A percentile compares a stretch with the other conserved stretches of the same genome.
Conservation (phyloP, 2,329 filamentous ascomycete species). For the Chalaropsis thielavioides region DNA sequence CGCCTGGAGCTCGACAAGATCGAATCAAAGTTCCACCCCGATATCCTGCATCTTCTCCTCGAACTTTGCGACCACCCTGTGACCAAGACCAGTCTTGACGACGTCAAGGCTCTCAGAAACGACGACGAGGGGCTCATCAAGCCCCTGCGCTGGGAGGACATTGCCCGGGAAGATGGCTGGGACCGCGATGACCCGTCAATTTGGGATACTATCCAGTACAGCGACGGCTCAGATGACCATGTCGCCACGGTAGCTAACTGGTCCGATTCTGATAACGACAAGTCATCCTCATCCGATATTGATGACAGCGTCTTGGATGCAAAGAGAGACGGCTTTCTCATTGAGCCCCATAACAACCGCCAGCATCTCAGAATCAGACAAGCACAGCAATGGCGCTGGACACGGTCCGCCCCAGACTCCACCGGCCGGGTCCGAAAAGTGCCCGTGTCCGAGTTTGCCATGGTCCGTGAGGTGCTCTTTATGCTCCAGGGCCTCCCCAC, state of each 20-base stretch:
- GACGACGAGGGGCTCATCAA: slow-evolving; percentile 30
- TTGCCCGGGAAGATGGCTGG: slow-evolving; percentile 62
- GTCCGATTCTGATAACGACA: slow-evolving; percentile 25
- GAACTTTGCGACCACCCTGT: slow-evolving; percentile 70
- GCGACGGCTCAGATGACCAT: slow-evolving; percentile 49
- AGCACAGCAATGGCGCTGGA: slow-evolving; percentile 27
- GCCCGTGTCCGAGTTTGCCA: slow-evolving; percentile 53
- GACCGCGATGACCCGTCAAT: slow-evolving; percentile 45
- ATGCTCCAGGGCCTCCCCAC: slow-evolving; percentile 73
- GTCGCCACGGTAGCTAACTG: slow-evolving; percentile 25
- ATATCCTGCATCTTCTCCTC: slow-evolving; percentile 63
- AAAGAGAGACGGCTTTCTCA: slow-evolving; percentile 25
- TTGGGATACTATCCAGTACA: slow-evolving; percentile 58
- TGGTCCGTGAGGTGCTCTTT: slow-evolving; percentile 63
- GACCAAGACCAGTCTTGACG: slow-evolving; percentile 49
- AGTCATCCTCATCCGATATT: slow-evolving; percentile 23
- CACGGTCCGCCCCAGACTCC: slow-evolving; percentile 26
- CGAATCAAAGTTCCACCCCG: slow-evolving; percentile 55
- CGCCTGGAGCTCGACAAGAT: slow-evolving; percentile 42
- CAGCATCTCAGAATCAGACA: slow-evolving; percentile 24
- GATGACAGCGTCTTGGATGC: not conserved
- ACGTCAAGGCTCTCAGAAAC: slow-evolving; percentile 38
- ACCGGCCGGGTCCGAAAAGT: slow-evolving; percentile 27
- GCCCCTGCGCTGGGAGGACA: slow-evolving; percentile 60
- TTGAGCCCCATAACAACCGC: slow-evolving; percentile 25